Evolutionary conservation across 1,284 basidiomycete genomes (phyloP), one percentile per base, ranked within the genome.

Genomic region (Apiotrichum siamense): DNA sequence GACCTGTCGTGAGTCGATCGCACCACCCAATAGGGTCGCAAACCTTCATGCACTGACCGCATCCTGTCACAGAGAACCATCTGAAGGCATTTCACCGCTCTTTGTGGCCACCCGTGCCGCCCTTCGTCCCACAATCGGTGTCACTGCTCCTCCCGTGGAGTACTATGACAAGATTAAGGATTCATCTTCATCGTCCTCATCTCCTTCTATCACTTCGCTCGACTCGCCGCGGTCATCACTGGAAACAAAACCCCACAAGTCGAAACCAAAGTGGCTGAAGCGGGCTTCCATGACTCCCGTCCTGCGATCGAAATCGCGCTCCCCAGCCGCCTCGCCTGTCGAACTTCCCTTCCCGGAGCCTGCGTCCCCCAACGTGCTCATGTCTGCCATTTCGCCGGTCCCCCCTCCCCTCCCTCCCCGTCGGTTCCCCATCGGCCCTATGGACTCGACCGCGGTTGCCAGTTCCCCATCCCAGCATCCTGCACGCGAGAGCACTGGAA

Each of bases 241-340:
- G 13, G 59, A 64, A 26, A 20, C 47, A 15, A 68, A 63, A 49
- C 63, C 67, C 2, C 27, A 55, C 3, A 50, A 64, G 3, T 50
- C 61, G 15, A 70, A 70, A 52, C 65, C 68, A 5, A 63, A 58
- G 12, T 72, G 70, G 70, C 55, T 70, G 7, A 57, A 62, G 52
- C 59, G 70, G 12, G 67, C 67, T 0, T 64, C 60, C 38, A 63
- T 64, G 35, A 61, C 61, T 13, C 62, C 61, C 15, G 56, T 55
- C 6, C 47, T 66, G 24, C 57, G 69, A 6, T 17, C 39, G 17
- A 72, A 69, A 42, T 66, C 67, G 15, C 62, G 61, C 24, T 64
- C 60, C 1, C 70, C 70, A 2, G 59, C 58, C 1, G 44, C 53
- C 2, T 42, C 48, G 1, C 55, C 62, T 2, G n/a, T 44, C 25